Base-by-base conservation (phyloP, 2,329 filamentous ascomycete species). In the Aspergillus hiratsukae region DNA sequence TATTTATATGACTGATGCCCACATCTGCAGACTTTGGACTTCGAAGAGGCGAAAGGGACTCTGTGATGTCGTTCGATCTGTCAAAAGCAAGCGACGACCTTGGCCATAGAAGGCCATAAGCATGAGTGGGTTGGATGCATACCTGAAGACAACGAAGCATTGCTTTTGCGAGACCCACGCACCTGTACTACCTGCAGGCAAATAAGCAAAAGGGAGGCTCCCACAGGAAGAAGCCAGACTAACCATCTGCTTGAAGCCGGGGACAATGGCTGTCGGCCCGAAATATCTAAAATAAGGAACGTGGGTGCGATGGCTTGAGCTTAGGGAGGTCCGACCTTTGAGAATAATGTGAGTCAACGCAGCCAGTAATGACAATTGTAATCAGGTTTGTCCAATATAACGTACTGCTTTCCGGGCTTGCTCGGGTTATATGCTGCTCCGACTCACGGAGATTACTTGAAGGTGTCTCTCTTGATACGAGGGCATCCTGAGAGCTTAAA, bases 201-300 rank as follows among this genome's bases (percentile, higher is more conserved):
- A 5, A 55, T 71, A 53, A 70, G 66, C 48, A 54, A 14, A 31
- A 51, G 23, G 49, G 40, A 31, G 43, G 35, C 21, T n/a, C 35
- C n/a, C 3, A 4, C 5, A 53, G 48, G 14, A 21, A 46, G 7
- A 46, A 35, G 3, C 23, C 17, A 29, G 28, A 35, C 64, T 21
- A 27, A 95, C 89, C 90, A 95, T 95, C 72, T 95, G 90, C 73
- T 95, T 95, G 76, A 91, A 95, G 23, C 91, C 91, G 1, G 91
- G 91, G 52, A 94, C 90, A 67, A 96, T 96, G 60, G 91, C 91
- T 1, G 91, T 96, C 0, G 90, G 90, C 0, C 91, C 91, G 69
- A 96, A 94, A 73, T 94, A 96, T 58, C 91, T 82, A 66, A 96
- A 96, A 70, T 94, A 96, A 0, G 91, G 91, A 61, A 96, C 89